Evolutionary conservation across 441 rosid species (phyloP).

Genomic region (Brassica hybrid): DNA sequence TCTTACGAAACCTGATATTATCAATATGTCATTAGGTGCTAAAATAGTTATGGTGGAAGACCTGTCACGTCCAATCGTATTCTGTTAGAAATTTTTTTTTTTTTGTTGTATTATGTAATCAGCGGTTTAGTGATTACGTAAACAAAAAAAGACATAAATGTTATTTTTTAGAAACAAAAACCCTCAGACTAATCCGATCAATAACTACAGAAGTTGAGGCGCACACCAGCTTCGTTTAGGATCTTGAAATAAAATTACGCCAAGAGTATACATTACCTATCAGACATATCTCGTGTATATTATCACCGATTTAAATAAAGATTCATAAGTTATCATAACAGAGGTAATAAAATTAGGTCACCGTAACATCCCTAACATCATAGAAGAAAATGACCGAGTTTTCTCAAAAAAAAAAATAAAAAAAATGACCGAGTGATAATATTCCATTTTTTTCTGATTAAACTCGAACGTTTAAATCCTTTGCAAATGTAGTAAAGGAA

Average conservation of each 20-base stretch:
- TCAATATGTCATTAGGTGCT: constrained; percentile 38
- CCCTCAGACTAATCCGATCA: not conserved
- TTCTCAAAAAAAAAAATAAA: too few relatives aligned
- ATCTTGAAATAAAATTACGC: not conserved
- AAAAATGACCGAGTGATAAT: not conserved
- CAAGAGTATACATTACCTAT: not conserved
- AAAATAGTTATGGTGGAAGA: constrained; percentile 13
- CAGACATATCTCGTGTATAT: not conserved
- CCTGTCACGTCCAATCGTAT: constrained; percentile 27
- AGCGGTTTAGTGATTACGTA: constrained; percentile 2
- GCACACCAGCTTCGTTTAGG: not conserved
- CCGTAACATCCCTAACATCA: constrained; percentile 2
- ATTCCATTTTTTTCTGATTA: not conserved
- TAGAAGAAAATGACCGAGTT: not conserved
- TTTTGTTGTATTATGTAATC: constrained; percentile 6
- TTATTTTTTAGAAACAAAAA: not conserved
- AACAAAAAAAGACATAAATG: not conserved
- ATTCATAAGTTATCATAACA: not conserved
- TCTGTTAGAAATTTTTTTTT: too few relatives aligned
- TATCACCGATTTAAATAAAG: not conserved
- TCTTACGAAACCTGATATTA: not conserved
- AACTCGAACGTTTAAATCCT: not conserved
- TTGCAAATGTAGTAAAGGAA: constrained; percentile 10
- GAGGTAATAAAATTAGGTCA: not conserved
- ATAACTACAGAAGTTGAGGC: not conserved